Base-by-base conservation (phyloP, 768 basidiomycete species). In the Leccinum boreale region DNA sequence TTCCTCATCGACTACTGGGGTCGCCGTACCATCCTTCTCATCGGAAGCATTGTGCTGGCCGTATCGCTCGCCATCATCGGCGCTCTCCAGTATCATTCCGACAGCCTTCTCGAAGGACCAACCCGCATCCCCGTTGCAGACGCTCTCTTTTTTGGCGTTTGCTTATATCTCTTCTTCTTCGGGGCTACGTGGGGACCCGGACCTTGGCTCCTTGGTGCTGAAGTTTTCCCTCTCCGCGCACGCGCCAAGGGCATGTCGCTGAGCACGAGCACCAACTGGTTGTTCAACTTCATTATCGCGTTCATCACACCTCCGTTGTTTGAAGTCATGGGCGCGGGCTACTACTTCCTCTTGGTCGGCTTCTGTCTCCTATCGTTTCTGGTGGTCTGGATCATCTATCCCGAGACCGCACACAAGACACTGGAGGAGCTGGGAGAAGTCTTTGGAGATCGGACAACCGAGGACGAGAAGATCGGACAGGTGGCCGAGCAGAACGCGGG, bases 251-350 rank as follows among this genome's bases (percentile, higher is more conserved):
- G 74, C 52, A 77, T 75, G 73, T 68, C 74, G 15, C 56, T 77
- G 39, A 71, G 70, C 57, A 73, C 70, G 7, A 64, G 71, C 55
- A 71, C 67, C 15, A 71, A 71, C 35, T 71, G 70, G 70, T 58
- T 71, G 55, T 71, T 71, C 62, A 71, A 71, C 61, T 71, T 78
- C 60, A 67, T 76, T 58, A 69, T 80, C 60, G 79, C 78, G 3
- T 80, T 79, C 70, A 72, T 77, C 56, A 79, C 78, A 0, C 86
- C 88, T 3, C 86, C 81, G 58, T 78, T 88, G 39, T 86, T 88
- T 61, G 73, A 82, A 55, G 64, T 64, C 45, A 70, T 81, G 64
- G 64, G 65, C 10, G 81, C 75, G 26, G 80, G 78, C 0, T 81
- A 79, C 65, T 83, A 81, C 71, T 82, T 83, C 63, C 66, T 82